Evolutionary conservation across 2,329 filamentous ascomycete species (phyloP), one percentile per base, ranked within the genome.

Genomic region (Cordyceps pruinosa): DNA sequence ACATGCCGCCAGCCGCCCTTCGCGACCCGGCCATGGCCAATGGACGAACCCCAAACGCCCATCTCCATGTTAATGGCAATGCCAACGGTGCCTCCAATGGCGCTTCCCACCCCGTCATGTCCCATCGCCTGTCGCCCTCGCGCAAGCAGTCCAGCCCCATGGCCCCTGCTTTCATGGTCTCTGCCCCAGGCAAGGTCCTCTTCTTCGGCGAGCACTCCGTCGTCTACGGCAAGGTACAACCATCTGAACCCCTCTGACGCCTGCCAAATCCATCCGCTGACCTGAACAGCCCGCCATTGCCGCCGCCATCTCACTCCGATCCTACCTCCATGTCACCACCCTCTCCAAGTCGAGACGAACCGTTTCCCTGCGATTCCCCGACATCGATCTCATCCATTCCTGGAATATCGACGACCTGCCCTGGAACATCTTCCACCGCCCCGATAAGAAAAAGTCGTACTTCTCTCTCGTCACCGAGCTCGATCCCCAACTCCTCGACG

Each of bases 121-220:
- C 65, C 52, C 64, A 72, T 58, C 70, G 71, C 52, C 66, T 70
- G 59, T 78, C 65, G 63, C 68, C 75, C 65, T 70, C 74, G 49
- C 80, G 83, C 69, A 86, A 83, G 64, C 73, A 77, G 60, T 86
- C 83, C 12, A 83, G 75, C 57, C 84, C 84, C 4, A 83, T 87
- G 83, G 84, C 94, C 74, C 92, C 93, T 44, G 78, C 92, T 60
- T 99, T 99, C 70, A 96, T 99, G 89, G 92, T 97, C 58, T 97
- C 94, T 17, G 93, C 95, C 2, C 94, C 94, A 0, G 95, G 93
- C 62, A 99, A 99, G 72, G 94, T 97, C 68, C 99, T 99, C 70
- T 90, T 97, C 54, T 97, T 93, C 74, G 94, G 94, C 63, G 94
- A 99, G 72, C 94, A 99, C 75, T 89, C 94, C 2, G 94, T 97